phyloP scores from a whole-genome alignment of 2,329 filamentous ascomycete species.

The Stachybotrys elegans region DNA sequence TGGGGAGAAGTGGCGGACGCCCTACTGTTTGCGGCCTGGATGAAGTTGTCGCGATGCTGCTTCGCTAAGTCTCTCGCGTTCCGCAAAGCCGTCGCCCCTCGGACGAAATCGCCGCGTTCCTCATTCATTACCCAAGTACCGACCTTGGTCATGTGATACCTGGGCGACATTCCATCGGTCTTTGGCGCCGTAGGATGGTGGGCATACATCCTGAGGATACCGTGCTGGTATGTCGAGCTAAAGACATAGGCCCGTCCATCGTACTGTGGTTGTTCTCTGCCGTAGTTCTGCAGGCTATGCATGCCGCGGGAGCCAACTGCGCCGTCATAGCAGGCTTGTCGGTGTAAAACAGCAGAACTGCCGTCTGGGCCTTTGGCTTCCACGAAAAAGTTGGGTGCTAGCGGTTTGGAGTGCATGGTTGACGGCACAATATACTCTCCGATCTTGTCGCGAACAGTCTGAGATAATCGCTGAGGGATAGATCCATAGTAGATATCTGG shows the following conservation, averaged over 20 bases:
- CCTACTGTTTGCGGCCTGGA: constrained; percentile 20
- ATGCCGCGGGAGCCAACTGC: constrained; percentile 30
- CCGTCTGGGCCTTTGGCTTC: constrained; percentile 30
- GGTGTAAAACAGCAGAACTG: too few relatives aligned
- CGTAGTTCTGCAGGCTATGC: constrained; percentile 30
- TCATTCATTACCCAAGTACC: constrained; percentile 19
- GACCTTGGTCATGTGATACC: constrained; percentile 36
- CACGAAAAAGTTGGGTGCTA: constrained; percentile 35
- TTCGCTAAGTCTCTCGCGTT: constrained; percentile 32
- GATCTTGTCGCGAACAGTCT: too few relatives aligned
- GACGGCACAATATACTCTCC: too few relatives aligned
- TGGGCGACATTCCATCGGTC: constrained; percentile 21
- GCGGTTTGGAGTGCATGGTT: constrained; percentile 17
- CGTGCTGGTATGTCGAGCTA: constrained; percentile 29
- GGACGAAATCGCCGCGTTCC: constrained; percentile 20
- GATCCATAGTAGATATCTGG: too few relatives aligned
- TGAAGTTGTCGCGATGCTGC: constrained; percentile 27
- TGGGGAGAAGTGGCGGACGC: neutral
- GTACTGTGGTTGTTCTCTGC: constrained; percentile 21
- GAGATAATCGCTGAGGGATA: too few relatives aligned
- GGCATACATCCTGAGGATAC: constrained; percentile 30
- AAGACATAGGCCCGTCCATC: constrained; percentile 34
- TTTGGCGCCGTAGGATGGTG: constrained; percentile 26
- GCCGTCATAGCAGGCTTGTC: constrained; percentile 31
- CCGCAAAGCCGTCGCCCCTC: constrained; percentile 29